These are phyloP conservation scores for Rhodotorula sphaerocarpa DNA, from an alignment of 768 basidiomycete genomes.

Conservation along the genomic window DNA sequence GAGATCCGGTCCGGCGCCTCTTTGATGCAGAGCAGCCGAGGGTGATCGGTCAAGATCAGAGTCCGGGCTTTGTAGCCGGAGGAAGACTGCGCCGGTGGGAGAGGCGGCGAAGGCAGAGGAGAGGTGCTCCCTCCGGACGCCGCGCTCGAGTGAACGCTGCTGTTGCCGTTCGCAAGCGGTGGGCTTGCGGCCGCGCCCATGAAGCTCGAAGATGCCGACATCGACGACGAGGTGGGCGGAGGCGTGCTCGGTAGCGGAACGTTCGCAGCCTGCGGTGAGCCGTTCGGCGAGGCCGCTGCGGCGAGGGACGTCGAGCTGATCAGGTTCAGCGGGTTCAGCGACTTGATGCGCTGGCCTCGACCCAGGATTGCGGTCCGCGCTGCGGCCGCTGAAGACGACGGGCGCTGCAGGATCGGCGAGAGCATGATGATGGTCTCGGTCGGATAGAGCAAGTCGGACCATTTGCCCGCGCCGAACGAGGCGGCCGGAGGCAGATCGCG, in stretches of 20 bases:
- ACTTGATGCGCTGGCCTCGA: slow-evolving; percentile 10
- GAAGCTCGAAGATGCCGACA: neutral
- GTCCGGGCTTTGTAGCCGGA: slow-evolving; percentile 27
- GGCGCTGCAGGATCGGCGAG: slow-evolving; percentile 13
- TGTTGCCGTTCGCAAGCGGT: neutral
- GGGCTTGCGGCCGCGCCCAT: neutral
- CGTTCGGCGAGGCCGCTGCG: neutral
- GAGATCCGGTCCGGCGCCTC: slow-evolving; percentile 22
- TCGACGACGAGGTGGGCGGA: neutral
- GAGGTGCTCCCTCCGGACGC: neutral
- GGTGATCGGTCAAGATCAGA: slow-evolving; percentile 36
- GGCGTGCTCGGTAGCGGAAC: neutral
- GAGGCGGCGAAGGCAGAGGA: neutral
- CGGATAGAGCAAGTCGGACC: slow-evolving; percentile 26
- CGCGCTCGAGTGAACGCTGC: no score
- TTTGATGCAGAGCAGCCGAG: slow-evolving; percentile 34
- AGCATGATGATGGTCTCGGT: slow-evolving; percentile 32
- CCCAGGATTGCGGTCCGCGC: slow-evolving; percentile 11
- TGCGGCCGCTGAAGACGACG: slow-evolving; percentile 8
- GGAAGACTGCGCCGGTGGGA: neutral
- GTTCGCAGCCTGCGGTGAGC: neutral
- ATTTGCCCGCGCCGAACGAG: slow-evolving; percentile 8
- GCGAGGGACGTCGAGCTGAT: slow-evolving; percentile 5
- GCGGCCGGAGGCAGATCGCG: slow-evolving; percentile 7
- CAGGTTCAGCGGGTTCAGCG: slow-evolving; percentile 17